Evolutionary conservation across 768 basidiomycete genomes (phyloP).

Genomic region (Suillus subalutaceus): DNA sequence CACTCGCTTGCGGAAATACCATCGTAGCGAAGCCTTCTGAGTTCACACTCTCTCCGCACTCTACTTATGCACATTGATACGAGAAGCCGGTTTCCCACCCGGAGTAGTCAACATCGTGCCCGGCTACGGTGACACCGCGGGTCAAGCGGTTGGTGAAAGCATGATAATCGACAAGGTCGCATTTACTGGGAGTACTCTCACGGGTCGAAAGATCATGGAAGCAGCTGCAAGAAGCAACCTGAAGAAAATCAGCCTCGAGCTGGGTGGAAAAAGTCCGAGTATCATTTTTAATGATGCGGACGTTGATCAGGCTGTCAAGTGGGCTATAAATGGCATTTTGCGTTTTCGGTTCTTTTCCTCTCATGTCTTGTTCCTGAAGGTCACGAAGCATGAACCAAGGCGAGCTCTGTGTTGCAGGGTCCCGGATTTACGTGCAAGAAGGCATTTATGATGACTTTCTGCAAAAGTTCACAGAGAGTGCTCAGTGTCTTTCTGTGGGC

Average conservation of each 20-base stretch:
- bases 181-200: constrained; percentile 84
- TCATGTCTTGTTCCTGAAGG: not conserved
- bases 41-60: constrained; percentile 70
- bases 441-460: constrained; percentile 81
- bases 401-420: constrained; percentile 80
- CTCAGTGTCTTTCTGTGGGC: constrained; percentile 63
- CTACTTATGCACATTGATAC: constrained; percentile 49
- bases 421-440: constrained; percentile 81
- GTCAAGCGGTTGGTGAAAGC: constrained; percentile 72
- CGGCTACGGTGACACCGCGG: constrained; percentile 72
- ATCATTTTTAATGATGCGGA: constrained; percentile 55
- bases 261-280: constrained; percentile 55
- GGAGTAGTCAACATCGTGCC: constrained; percentile 79
- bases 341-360: constrained; percentile 27
- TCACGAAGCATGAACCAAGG: constrained; percentile 68
- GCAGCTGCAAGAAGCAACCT: constrained; percentile 81
- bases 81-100: constrained; percentile 74
- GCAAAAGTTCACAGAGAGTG: constrained; percentile 53
- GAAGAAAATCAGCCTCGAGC: constrained; percentile 69
- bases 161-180: constrained; percentile 71
- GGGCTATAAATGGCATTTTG: constrained; percentile 73
- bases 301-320: constrained; percentile 60
- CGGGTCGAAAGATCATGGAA: constrained; percentile 80
- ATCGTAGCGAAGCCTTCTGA: constrained; percentile 85
- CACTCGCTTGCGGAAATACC: constrained; percentile 77